phyloP scores from a whole-genome alignment of 345 rosid species.

The Eucalyptus sp. region DNA sequence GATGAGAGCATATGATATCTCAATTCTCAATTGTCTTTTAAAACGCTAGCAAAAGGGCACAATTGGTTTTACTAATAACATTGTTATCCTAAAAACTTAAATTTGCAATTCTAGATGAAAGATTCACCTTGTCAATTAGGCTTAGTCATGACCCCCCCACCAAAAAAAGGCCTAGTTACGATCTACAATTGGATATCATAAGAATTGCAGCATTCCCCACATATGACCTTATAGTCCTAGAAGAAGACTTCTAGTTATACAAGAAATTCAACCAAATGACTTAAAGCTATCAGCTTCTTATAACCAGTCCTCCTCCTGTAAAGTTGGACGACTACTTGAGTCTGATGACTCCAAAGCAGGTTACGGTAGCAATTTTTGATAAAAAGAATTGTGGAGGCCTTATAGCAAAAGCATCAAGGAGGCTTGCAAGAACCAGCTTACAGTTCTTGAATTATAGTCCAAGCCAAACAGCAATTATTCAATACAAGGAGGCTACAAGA shows the following conservation, averaged over 20 bases:
- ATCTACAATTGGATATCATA: not conserved
- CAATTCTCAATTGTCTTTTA: not conserved
- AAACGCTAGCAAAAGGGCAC: not conserved
- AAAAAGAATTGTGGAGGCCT: not conserved
- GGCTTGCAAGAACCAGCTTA: not conserved
- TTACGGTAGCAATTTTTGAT: not conserved
- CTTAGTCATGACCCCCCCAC: not conserved
- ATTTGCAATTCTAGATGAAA: not conserved
- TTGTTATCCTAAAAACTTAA: not conserved
- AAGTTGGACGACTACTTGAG: not conserved
- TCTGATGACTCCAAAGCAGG: not conserved
- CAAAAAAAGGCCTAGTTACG: not conserved
- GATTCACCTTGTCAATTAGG: not conserved
- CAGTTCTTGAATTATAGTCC: not conserved
- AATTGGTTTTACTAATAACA: not conserved
- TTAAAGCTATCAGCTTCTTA: not conserved
- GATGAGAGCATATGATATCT: not conserved
- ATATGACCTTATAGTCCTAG: not conserved
- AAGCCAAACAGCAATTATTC: not conserved
- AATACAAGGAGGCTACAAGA: not conserved
- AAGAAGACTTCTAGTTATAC: not conserved
- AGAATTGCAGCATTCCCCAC: not conserved
- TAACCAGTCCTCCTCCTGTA: not conserved
- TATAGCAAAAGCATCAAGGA: not conserved
- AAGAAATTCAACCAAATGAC: not conserved